Percentiles rank a stretch among this genome's conserved stretches.
These are phyloP conservation scores for Chrysoporthe cubensis DNA, from an alignment of 2,329 filamentous ascomycete genomes.

Conservation along the genomic window DNA sequence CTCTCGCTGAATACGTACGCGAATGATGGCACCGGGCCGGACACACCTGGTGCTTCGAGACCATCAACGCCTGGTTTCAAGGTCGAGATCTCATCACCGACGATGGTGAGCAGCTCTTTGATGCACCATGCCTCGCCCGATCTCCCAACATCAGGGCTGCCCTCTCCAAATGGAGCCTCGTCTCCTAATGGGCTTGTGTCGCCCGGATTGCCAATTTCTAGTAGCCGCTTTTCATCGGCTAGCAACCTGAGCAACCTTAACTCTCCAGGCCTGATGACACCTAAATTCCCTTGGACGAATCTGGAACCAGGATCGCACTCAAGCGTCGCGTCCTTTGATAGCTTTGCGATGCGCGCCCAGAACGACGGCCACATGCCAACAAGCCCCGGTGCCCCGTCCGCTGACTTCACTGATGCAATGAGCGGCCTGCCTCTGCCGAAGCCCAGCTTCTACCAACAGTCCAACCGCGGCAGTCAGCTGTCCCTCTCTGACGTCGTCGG, in stretches of 20 bases:
- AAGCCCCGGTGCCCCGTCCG: conserved; percentile 26
- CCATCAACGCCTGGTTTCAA: conserved; percentile 25
- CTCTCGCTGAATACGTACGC: conserved; percentile 31
- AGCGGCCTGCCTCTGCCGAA: conserved; percentile 35
- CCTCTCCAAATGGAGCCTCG: conserved; percentile 10
- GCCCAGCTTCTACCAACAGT: conserved; percentile 33
- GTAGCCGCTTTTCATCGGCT: conserved; percentile 10
- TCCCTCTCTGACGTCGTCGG: conserved; percentile 62
- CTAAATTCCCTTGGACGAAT: conserved; percentile 28
- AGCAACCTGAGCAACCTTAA: conserved; percentile 6
- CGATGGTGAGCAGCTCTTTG: conserved; percentile 30
- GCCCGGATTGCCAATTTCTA: neutral
- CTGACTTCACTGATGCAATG: conserved; percentile 34
- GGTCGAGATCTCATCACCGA: conserved; percentile 28
- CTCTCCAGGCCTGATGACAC: conserved; percentile 23
- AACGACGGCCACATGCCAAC: conserved; percentile 17
- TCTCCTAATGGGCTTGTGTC: conserved; percentile 17
- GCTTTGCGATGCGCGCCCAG: conserved; percentile 28
- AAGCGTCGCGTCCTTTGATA: conserved; percentile 29
- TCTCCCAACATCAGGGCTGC: conserved; percentile 10
- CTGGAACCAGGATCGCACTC: conserved; percentile 22
- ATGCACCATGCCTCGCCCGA: conserved; percentile 29
- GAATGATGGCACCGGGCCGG: conserved; percentile 29
- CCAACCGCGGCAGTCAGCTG: conserved; percentile 47
- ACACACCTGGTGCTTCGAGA: conserved; percentile 24